Percentiles rank a stretch among this genome's conserved stretches.
Conservation (phyloP, 2,329 filamentous ascomycete species). For the Talaromyces sp. region DNA sequence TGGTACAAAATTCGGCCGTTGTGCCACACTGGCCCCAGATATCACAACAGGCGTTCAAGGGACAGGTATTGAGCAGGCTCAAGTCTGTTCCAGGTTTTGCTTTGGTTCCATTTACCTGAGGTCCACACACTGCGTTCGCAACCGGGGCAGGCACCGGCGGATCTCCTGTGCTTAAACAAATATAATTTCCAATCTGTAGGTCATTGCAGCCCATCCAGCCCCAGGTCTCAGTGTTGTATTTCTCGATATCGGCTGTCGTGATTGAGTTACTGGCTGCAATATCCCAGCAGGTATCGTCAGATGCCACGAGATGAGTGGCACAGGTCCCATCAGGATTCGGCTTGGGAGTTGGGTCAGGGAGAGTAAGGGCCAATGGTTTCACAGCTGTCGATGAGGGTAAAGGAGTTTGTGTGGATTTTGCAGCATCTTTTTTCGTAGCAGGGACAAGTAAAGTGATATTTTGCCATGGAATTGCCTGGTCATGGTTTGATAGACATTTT, state of each 20-base stretch:
- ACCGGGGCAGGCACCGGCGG: not conserved
- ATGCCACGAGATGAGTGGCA: not conserved
- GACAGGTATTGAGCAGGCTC: not conserved
- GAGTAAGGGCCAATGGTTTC: no score
- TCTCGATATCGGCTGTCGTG: not conserved
- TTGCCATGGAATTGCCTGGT: not conserved
- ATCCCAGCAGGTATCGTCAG: not conserved
- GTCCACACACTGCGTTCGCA: not conserved
- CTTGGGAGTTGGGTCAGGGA: not conserved
- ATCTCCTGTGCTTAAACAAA: not conserved
- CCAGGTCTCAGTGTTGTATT: not conserved
- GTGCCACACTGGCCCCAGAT: conserved; percentile 1
- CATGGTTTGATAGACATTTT: not conserved
- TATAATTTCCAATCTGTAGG: not conserved
- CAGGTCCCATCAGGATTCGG: not conserved
- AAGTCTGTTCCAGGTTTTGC: not conserved
- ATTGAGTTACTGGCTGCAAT: not conserved
- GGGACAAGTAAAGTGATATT: not conserved
- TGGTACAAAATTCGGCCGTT: not conserved
- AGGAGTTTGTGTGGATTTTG: not conserved
- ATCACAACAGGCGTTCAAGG: conserved; percentile 2
- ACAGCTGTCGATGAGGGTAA: no score
- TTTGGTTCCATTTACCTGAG: not conserved
- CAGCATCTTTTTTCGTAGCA: not conserved
- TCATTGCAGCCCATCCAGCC: not conserved